These are phyloP conservation scores for Ephemerocybe angulata DNA, from an alignment of 768 basidiomycete genomes.

Conservation along the genomic window DNA sequence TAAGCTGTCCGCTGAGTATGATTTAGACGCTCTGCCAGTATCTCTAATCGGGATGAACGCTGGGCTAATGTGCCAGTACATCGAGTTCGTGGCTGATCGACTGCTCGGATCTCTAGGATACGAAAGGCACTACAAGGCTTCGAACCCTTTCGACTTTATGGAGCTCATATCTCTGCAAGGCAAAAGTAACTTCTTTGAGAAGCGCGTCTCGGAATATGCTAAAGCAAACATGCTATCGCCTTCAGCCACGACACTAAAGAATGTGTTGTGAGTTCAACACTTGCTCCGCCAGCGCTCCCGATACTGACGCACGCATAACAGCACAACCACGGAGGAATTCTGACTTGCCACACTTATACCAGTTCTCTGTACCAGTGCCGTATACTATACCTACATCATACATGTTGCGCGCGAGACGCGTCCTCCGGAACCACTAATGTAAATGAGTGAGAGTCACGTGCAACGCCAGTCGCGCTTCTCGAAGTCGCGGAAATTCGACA, in stretches of 20 bases:
- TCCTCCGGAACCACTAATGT: too few species aligned
- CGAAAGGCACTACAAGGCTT: slow-evolving; percentile 74
- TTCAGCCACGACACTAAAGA: slow-evolving; percentile 17
- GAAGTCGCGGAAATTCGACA: not conserved
- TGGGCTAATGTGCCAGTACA: slow-evolving; percentile 86
- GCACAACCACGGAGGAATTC: not conserved
- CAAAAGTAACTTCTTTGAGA: slow-evolving; percentile 98
- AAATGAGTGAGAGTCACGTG: too few species aligned
- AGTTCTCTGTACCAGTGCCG: not conserved
- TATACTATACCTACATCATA: not conserved
- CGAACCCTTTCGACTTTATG: slow-evolving; percentile 96
- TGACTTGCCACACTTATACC: not conserved
- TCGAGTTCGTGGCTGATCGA: slow-evolving; percentile 90
- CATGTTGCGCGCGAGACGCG: not conserved
- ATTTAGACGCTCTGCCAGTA: slow-evolving; percentile 77
- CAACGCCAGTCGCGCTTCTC: too few species aligned
- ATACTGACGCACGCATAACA: not conserved
- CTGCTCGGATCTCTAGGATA: slow-evolving; percentile 85
- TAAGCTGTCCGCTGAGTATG: too few species aligned
- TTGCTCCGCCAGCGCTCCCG: not conserved
- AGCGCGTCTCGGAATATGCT: slow-evolving; percentile 84
- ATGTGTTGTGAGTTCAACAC: slow-evolving; percentile 24
- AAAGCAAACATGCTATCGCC: slow-evolving; percentile 54
- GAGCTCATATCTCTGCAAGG: slow-evolving; percentile 94
- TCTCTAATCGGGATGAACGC: slow-evolving; percentile 93